These are phyloP conservation scores for Pyronema omphalodes DNA, from an alignment of 495 filamentous ascomycete species.

Conservation along the genomic window DNA sequence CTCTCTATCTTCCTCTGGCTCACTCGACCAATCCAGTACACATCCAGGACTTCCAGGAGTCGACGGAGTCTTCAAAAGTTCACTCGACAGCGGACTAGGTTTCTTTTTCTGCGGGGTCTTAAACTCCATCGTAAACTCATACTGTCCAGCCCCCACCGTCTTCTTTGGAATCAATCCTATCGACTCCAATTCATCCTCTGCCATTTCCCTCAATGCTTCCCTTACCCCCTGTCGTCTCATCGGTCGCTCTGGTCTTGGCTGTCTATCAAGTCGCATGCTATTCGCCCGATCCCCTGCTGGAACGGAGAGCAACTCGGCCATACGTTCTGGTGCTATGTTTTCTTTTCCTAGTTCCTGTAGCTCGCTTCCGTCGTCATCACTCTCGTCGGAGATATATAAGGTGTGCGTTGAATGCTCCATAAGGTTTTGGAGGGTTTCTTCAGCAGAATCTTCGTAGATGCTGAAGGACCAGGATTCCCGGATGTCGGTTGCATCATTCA, in stretches of 20 bases:
- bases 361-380: constrained; percentile 42
- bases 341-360: constrained; percentile 59
- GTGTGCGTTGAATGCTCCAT: constrained; percentile 77
- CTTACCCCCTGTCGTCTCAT: constrained; percentile 1
- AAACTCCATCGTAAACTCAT: constrained; percentile 7
- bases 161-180: background rate
- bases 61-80: constrained; percentile 10
- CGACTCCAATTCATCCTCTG: constrained; percentile 5
- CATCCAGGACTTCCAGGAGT: constrained; percentile 5
- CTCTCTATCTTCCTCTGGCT: constrained; percentile 3
- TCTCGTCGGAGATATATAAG: constrained; percentile 64
- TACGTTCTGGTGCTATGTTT: constrained; percentile 56
- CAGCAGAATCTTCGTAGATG: constrained; percentile 80
- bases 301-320: constrained; percentile 22
- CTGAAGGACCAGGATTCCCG: constrained; percentile 72
- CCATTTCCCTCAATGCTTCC: constrained; percentile 16
- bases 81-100: constrained; percentile 6
- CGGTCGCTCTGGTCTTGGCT: background rate
- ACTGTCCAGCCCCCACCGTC: background rate
- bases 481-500: constrained; percentile 25
- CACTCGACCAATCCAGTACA: constrained; percentile 10
- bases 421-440: constrained; percentile 74
- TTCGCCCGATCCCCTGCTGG: constrained; percentile 20
- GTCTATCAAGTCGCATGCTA: constrained; percentile 13
- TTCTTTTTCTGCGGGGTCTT: constrained; percentile 5